phyloP scores from a whole-genome alignment of 345 rosid species.

The Salix viminalis region DNA sequence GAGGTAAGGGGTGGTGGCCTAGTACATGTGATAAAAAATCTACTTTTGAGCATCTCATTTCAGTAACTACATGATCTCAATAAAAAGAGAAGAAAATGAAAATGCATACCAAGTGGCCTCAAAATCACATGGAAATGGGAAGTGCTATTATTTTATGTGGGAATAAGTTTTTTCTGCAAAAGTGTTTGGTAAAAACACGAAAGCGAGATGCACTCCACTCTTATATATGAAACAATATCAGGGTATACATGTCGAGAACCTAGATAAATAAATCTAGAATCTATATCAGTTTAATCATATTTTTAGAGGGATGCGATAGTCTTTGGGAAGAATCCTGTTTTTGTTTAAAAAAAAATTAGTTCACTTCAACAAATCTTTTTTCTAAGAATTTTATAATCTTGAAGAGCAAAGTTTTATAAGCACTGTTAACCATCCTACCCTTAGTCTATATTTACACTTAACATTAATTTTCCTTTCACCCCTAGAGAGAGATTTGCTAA shows the following conservation, averaged over 20 bases:
- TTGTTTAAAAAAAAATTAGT: neutral
- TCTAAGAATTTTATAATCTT: neutral
- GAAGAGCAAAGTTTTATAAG: neutral
- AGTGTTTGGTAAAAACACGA: neutral
- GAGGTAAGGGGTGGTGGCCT: slow-evolving; percentile 39
- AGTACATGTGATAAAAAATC: neutral
- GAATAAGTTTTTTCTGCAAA: neutral
- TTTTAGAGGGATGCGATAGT: neutral
- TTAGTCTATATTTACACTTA: neutral
- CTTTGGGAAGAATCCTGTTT: neutral
- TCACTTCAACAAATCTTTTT: neutral
- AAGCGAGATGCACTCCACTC: neutral
- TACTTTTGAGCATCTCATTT: neutral
- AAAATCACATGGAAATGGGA: neutral
- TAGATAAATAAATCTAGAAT: neutral
- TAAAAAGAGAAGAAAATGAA: neutral
- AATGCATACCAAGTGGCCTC: neutral
- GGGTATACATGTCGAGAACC: neutral
- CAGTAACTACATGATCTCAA: neutral
- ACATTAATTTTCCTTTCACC: neutral
- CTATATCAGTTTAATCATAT: neutral
- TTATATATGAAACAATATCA: neutral
- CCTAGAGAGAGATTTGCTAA: neutral
- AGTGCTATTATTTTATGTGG: neutral
- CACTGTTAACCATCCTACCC: neutral